These are phyloP conservation scores for Phytophthora tentaculata DNA, from an alignment of 352 stramenopile species.

Conservation along the genomic window DNA sequence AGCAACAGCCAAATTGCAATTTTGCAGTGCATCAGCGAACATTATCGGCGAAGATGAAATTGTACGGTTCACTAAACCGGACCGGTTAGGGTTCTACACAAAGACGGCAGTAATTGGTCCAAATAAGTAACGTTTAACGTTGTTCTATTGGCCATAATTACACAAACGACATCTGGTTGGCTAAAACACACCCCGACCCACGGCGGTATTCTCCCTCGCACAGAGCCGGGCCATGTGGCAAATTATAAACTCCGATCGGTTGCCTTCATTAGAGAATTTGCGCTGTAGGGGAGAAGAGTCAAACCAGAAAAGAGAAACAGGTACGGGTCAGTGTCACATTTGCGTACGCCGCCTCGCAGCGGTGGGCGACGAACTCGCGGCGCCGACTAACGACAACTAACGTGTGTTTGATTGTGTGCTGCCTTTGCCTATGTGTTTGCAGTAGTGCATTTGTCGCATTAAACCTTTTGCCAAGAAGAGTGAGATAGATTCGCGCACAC, in stretches of 20 bases:
- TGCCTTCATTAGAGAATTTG: conserved; percentile 51
- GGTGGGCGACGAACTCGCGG: background rate
- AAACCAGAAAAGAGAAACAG: conserved; percentile 14
- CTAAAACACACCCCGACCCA: conserved; percentile 7
- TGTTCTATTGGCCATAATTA: background rate
- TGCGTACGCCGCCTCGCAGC: background rate
- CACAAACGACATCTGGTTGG: conserved; percentile 6
- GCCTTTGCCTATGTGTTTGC: conserved; percentile 5
- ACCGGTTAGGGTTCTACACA: conserved; percentile 24
- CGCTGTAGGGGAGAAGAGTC: conserved; percentile 23
- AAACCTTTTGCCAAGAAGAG: conserved; percentile 31
- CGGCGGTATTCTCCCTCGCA: conserved; percentile 3
- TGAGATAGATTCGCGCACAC: conserved; percentile 30
- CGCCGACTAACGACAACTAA: conserved; percentile 23
- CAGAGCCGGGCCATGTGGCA: conserved; percentile 22
- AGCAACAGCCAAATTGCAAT: background rate
- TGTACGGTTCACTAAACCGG: conserved; percentile 17
- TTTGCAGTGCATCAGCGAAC: conserved; percentile 15
- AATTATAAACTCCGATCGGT: conserved; percentile 25
- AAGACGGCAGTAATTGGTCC: conserved; percentile 2
- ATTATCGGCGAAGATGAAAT: conserved; percentile 20
- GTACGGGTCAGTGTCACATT: conserved; percentile 21
- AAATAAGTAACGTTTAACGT: background rate
- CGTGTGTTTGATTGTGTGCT: conserved; percentile 4
- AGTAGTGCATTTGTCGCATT: conserved; percentile 38